Percentiles rank a stretch among this genome's conserved stretches.
phyloP scores from a whole-genome alignment of 192 early-diverging fungal species.

The Kickxella alabastrina region DNA sequence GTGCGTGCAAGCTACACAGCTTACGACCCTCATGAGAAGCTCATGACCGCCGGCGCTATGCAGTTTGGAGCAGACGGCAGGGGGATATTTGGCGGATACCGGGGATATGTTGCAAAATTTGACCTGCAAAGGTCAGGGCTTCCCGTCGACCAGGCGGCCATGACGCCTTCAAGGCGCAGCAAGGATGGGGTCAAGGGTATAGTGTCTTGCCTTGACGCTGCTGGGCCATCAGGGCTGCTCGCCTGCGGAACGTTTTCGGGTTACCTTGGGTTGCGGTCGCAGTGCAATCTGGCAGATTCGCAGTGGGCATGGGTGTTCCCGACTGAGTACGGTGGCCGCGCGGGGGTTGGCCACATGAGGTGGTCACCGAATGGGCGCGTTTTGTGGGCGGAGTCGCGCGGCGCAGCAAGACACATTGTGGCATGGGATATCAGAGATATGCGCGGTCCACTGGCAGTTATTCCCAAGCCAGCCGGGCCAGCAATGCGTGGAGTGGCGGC shows the following conservation, averaged over 20 bases:
- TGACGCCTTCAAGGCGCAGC: slow-evolving; percentile 60
- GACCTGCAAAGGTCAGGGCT: slow-evolving; percentile 63
- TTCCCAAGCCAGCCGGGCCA: slow-evolving; percentile 12
- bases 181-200: slow-evolving; percentile 73
- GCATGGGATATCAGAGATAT: slow-evolving; percentile 83
- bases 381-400: slow-evolving; percentile 68
- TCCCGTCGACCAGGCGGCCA: slow-evolving; percentile 49
- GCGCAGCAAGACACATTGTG: slow-evolving; percentile 50
- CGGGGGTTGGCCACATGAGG: slow-evolving; percentile 52
- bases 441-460: slow-evolving; percentile 54
- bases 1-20: slow-evolving; percentile 66
- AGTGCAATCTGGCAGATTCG: slow-evolving; percentile 17
- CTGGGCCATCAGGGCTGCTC: slow-evolving; percentile 55
- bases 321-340: slow-evolving; percentile 42
- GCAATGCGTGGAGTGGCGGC: not conserved
- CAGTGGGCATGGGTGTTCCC: slow-evolving; percentile 33
- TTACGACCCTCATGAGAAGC: slow-evolving; percentile 59
- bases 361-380: slow-evolving; percentile 65
- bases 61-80: slow-evolving; percentile 66
- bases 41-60: slow-evolving; percentile 63
- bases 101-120: slow-evolving; percentile 65
- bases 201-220: slow-evolving; percentile 67
- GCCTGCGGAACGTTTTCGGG: slow-evolving; percentile 72
- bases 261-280: slow-evolving; percentile 65
- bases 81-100: slow-evolving; percentile 67